Percentiles rank a stretch among this genome's conserved stretches.
These are phyloP conservation scores for Reticulascus tulasneorum DNA, from an alignment of 2,329 filamentous ascomycete species.

Conservation along the genomic window DNA sequence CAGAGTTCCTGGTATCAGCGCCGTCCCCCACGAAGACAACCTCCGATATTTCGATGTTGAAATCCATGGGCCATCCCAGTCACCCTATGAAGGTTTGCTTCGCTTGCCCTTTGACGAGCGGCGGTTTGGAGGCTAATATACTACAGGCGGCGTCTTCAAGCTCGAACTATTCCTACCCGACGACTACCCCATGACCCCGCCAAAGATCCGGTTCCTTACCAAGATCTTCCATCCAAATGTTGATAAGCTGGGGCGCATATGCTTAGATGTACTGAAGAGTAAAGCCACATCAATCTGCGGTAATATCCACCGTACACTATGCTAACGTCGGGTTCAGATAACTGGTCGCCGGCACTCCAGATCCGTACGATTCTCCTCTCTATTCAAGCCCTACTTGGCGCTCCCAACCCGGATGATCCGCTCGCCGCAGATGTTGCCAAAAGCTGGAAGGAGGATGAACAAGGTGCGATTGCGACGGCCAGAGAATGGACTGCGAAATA, in stretches of 20 bases:
- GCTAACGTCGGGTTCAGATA: constrained; percentile 55
- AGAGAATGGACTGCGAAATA: constrained; percentile 88
- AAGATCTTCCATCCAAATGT: constrained; percentile 99
- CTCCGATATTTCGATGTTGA: constrained; percentile 97
- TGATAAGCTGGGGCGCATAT: constrained; percentile 94
- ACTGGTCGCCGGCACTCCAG: constrained; percentile 97
- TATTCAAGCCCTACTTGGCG: constrained; percentile 92
- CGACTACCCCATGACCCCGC: constrained; percentile 98
- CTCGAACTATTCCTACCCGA: constrained; percentile 96
- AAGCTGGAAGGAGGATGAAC: constrained; percentile 95
- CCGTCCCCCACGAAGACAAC: constrained; percentile 94
- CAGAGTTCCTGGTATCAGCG: constrained; percentile 94
- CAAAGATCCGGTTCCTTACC: constrained; percentile 96
- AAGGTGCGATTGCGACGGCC: constrained; percentile 85
- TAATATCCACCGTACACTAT: neutral
- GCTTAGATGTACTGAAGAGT: constrained; percentile 97
- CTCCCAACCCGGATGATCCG: constrained; percentile 97
- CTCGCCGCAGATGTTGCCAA: constrained; percentile 96
- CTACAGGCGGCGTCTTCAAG: constrained; percentile 77
- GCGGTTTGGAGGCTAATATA: constrained; percentile 1
- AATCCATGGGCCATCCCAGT: constrained; percentile 87
- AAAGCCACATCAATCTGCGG: constrained; percentile 16
- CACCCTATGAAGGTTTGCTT: constrained; percentile 82
- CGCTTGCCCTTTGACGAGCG: neutral
- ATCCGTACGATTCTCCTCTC: constrained; percentile 98